These are phyloP conservation scores for Pseudocercospora cruenta DNA, from an alignment of 2,329 filamentous ascomycete species.

Conservation along the genomic window DNA sequence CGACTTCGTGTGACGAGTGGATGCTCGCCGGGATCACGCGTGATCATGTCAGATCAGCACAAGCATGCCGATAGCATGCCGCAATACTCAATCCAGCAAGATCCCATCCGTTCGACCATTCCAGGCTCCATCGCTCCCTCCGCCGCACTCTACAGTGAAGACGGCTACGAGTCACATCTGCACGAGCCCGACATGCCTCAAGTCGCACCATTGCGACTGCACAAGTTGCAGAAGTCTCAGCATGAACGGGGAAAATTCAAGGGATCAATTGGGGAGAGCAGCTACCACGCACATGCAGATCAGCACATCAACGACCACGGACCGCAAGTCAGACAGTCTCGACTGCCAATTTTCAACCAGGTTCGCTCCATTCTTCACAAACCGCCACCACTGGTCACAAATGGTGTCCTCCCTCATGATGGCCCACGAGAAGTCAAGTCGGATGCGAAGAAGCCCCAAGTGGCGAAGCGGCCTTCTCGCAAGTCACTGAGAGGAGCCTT, in stretches of 20 bases:
- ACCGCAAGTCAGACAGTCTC: slow-evolving; percentile 30
- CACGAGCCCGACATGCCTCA: slow-evolving; percentile 27
- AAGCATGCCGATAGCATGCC: slow-evolving; percentile 39
- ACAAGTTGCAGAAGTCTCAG: slow-evolving; percentile 16
- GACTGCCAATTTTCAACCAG: slow-evolving; percentile 40
- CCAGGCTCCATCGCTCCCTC: slow-evolving; percentile 39
- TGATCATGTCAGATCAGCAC: slow-evolving; percentile 13
- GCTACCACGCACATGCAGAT: slow-evolving; percentile 28
- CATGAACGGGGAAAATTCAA: slow-evolving; percentile 3
- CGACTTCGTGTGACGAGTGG: slow-evolving; percentile 9
- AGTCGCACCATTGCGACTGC: slow-evolving; percentile 26
- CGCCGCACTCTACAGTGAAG: slow-evolving; percentile 42
- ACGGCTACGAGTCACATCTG: slow-evolving; percentile 28
- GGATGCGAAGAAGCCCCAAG: not conserved
- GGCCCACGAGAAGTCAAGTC: slow-evolving; percentile 21
- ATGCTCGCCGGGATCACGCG: slow-evolving; percentile 10
- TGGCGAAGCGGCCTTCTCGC: slow-evolving; percentile 12
- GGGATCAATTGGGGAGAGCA: not conserved
- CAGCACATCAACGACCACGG: slow-evolving; percentile 32
- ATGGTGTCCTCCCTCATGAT: slow-evolving; percentile 28
- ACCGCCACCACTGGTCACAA: slow-evolving; percentile 25
- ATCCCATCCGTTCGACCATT: slow-evolving; percentile 25
- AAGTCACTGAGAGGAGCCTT: slow-evolving; percentile 17
- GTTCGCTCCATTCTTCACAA: slow-evolving; percentile 40
- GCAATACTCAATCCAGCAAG: slow-evolving; percentile 41